Evolutionary conservation across 495 filamentous ascomycete species (phyloP).

Genomic region (Darksidea phi): DNA sequence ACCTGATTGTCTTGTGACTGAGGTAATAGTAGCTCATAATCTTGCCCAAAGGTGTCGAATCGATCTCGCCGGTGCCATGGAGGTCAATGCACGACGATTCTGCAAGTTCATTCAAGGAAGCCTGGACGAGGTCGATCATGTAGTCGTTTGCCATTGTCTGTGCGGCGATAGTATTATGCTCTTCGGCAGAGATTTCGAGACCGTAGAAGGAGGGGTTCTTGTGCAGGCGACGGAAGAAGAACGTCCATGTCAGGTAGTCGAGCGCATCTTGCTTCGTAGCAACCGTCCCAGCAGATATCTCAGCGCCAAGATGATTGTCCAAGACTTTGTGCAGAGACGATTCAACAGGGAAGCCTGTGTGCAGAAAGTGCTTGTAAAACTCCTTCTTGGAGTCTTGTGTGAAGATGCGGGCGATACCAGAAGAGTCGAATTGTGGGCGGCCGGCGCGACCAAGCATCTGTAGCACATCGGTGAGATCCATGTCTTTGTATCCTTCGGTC

Average conservation of each 20-base stretch:
- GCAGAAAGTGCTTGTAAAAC: constrained; percentile 99
- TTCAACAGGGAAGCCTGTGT: constrained; percentile 97
- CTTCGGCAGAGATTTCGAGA: constrained; percentile 87
- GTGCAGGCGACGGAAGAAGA: constrained; percentile 95
- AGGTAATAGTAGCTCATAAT: constrained; percentile 99
- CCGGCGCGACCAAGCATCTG: constrained; percentile 98
- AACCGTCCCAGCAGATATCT: constrained; percentile 91
- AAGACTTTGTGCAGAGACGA: constrained; percentile 93
- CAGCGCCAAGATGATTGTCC: constrained; percentile 94
- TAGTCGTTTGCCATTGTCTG: constrained; percentile 84
- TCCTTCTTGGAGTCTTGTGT: constrained; percentile 97
- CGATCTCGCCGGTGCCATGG: constrained; percentile 83
- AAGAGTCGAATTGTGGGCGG: constrained; percentile 92
- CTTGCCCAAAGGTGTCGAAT: constrained; percentile 86
- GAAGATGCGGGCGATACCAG: constrained; percentile 93
- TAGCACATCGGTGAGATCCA: constrained; percentile 97
- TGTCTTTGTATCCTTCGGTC: constrained; percentile 95
- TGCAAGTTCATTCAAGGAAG: constrained; percentile 74
- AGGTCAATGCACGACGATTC: constrained; percentile 78
- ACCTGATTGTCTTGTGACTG: constrained; percentile 89
- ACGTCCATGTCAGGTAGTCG: constrained; percentile 98
- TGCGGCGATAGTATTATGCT: constrained; percentile 84
- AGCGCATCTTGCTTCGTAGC: constrained; percentile 92
- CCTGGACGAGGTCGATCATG: constrained; percentile 87
- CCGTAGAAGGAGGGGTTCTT: constrained; percentile 99